These are phyloP conservation scores for Solanum bukasovii DNA, from an alignment of 257 asterid genomes.

Conservation along the genomic window DNA sequence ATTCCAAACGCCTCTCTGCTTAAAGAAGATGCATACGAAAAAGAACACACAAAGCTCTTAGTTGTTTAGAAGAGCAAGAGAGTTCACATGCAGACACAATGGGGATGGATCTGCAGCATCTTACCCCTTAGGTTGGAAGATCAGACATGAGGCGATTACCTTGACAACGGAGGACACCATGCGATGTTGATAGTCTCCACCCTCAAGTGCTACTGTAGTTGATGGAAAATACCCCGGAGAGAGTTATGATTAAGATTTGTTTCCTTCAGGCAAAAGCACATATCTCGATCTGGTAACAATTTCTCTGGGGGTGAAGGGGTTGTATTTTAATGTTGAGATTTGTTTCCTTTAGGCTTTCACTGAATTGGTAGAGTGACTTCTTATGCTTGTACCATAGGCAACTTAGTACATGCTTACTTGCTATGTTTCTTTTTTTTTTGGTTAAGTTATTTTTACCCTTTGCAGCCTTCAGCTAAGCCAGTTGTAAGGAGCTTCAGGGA, in stretches of 20 bases:
- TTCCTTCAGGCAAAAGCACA: not conserved
- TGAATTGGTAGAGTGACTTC: not conserved
- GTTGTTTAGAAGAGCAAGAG: not conserved
- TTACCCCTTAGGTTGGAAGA: not conserved
- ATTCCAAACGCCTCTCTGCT: not conserved
- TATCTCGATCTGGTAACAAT: not conserved
- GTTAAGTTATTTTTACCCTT: constrained; percentile 8
- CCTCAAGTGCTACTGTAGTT: not conserved
- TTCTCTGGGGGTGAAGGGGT: not conserved
- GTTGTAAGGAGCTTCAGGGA: constrained; percentile 39
- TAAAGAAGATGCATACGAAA: not conserved
- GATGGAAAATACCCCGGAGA: not conserved
- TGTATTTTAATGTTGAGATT: not conserved
- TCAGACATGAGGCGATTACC: not conserved
- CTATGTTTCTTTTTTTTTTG: not conserved
- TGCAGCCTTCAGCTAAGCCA: constrained; percentile 63
- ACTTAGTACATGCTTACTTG: not conserved
- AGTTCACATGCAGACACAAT: not conserved
- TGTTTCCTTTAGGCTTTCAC: not conserved
- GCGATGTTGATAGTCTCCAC: not conserved
- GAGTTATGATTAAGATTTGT: not conserved
- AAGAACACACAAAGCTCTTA: not conserved
- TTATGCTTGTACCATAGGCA: not conserved
- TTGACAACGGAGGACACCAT: not conserved
- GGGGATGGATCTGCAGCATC: not conserved